Conservation (phyloP, 805 yeast genomes). For the Pichia occidentalis region DNA sequence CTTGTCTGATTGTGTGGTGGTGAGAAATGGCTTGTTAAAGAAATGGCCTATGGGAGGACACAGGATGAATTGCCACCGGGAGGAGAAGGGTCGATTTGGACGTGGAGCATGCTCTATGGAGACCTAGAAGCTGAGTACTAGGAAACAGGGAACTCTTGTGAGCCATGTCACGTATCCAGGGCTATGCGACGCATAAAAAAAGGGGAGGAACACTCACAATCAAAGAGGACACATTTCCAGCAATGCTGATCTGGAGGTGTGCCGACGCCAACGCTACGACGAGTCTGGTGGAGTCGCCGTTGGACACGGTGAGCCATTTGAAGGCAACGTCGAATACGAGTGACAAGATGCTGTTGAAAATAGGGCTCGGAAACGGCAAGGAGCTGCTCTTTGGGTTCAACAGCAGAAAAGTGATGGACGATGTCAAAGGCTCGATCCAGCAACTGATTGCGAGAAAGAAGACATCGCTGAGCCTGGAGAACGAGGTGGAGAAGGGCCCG, state of each 20-base stretch:
- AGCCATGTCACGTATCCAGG: slow-evolving; percentile 10
- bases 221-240: slow-evolving; percentile 50
- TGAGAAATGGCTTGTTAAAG: too few species aligned
- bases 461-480: slow-evolving; percentile 33
- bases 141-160: neutral
- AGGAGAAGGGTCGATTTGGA: too few species aligned
- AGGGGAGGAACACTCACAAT: slow-evolving; percentile 51
- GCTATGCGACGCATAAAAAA: slow-evolving; percentile 11
- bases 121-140: too few species aligned
- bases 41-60: too few species aligned
- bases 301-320: slow-evolving; percentile 41
- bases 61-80: too few species aligned
- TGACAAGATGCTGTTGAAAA: slow-evolving; percentile 60
- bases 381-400: slow-evolving; percentile 54
- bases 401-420: slow-evolving; percentile 69
- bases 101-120: too few species aligned
- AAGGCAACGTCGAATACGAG: slow-evolving; percentile 66
- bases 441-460: slow-evolving; percentile 62
- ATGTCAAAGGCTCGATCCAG: slow-evolving; percentile 59
- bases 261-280: slow-evolving; percentile 40
- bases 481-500: neutral
- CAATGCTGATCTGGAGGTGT: slow-evolving; percentile 50
- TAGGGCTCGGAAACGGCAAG: slow-evolving; percentile 30
- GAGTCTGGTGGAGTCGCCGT: slow-evolving; percentile 34
- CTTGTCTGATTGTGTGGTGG: too few species aligned